Conservation (phyloP, 1,284 basidiomycete genomes). For the Trichosporon sp. region DNA sequence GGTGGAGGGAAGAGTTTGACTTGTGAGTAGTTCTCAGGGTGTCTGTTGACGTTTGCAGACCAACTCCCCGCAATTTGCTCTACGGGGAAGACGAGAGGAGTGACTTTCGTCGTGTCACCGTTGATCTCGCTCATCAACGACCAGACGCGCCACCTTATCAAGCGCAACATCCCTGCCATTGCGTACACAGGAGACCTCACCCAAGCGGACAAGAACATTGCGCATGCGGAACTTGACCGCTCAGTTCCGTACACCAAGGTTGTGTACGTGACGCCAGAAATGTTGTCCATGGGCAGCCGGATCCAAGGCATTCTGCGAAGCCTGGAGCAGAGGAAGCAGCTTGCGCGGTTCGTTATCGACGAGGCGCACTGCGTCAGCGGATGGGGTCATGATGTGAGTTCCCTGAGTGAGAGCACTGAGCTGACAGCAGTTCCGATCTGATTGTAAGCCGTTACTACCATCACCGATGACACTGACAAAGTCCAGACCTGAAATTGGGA, state of each 20-base stretch:
- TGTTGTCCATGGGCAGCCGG: slow-evolving; percentile 67
- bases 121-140: slow-evolving; percentile 88
- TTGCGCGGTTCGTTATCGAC: slow-evolving; percentile 92
- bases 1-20: slow-evolving; percentile 92
- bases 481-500: slow-evolving; percentile 64
- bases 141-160: slow-evolving; percentile 74
- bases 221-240: slow-evolving; percentile 59
- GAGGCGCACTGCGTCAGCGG: slow-evolving; percentile 87
- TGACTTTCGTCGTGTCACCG: slow-evolving; percentile 89
- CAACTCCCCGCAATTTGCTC: slow-evolving; percentile 83
- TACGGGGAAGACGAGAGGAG: slow-evolving; percentile 71
- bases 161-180: slow-evolving; percentile 71
- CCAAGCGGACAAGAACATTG: slow-evolving; percentile 53
- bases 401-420: neutral
- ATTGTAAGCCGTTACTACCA: slow-evolving; percentile 41
- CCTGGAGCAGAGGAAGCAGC: slow-evolving; percentile 63
- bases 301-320: slow-evolving; percentile 64
- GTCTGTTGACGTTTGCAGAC: slow-evolving; percentile 43
- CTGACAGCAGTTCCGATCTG: slow-evolving; percentile 52
- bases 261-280: slow-evolving; percentile 94
- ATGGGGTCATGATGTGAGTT: slow-evolving; percentile 59
- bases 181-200: slow-evolving; percentile 69
- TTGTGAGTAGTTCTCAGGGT: slow-evolving; percentile 56
- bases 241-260: slow-evolving; percentile 61
- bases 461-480: slow-evolving; percentile 20